A percentile compares a stretch with the other conserved stretches of the same genome.
Evolutionary conservation across 2,329 filamentous ascomycete genomes (phyloP).

Genomic region (Colletotrichum truncatum): DNA sequence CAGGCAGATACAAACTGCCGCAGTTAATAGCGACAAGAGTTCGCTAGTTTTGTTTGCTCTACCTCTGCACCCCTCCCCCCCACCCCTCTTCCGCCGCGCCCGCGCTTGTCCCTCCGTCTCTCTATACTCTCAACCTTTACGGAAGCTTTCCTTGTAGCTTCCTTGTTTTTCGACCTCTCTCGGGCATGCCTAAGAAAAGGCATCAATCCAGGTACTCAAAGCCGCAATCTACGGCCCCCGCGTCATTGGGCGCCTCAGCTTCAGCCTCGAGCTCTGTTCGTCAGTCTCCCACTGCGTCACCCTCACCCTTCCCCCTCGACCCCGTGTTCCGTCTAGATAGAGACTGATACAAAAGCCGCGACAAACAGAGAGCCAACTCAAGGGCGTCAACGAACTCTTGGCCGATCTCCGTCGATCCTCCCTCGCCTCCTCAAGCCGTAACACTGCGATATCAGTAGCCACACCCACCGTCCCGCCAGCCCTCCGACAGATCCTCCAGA

Average conservation of each 20-base stretch:
- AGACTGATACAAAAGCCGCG: slow-evolving; percentile 15
- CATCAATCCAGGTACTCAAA: slow-evolving; percentile 65
- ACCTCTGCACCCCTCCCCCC: background rate
- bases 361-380: slow-evolving; percentile 43
- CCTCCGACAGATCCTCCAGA: slow-evolving; percentile 66
- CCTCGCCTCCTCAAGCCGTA: slow-evolving; percentile 32
- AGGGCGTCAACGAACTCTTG: slow-evolving; percentile 68
- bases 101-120: background rate
- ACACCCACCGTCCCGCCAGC: slow-evolving; percentile 59
- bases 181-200: slow-evolving; percentile 72
- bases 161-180: slow-evolving; percentile 23
- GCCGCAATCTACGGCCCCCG: slow-evolving; percentile 61
- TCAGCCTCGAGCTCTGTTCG: slow-evolving; percentile 26
- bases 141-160: background rate
- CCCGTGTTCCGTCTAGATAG: no score
- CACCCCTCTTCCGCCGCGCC: no score
- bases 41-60: slow-evolving; percentile 19
- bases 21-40: slow-evolving; percentile 23
- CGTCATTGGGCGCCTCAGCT: slow-evolving; percentile 32
- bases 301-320: background rate
- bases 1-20: slow-evolving; percentile 7
- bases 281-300: slow-evolving; percentile 4
- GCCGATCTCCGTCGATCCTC: slow-evolving; percentile 62
- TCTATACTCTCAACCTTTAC: background rate
- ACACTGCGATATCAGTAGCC: slow-evolving; percentile 12